Percentiles rank a stretch among this genome's conserved stretches.
These are phyloP conservation scores for Huntiella decipiens DNA, from an alignment of 2,329 filamentous ascomycete genomes.

Conservation along the genomic window DNA sequence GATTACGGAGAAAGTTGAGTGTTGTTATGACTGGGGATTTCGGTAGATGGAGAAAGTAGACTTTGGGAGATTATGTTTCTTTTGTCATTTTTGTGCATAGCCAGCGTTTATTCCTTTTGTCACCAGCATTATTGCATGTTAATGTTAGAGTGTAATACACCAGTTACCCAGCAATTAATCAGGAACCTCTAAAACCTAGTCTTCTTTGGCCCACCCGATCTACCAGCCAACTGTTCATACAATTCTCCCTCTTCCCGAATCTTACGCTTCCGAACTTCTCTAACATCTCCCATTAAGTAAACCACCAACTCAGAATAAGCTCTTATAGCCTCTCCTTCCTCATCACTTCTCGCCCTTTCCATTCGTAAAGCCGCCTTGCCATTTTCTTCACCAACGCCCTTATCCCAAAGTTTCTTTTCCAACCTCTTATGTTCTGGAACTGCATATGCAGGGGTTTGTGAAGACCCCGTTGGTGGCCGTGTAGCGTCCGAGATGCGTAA, in stretches of 20 bases:
- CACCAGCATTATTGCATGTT: too few relatives aligned
- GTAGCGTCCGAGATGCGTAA: slow-evolving; percentile 30
- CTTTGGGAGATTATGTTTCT: not conserved
- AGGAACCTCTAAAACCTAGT: not conserved
- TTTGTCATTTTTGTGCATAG: not conserved
- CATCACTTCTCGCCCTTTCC: slow-evolving; percentile 29
- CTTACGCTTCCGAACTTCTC: slow-evolving; percentile 6
- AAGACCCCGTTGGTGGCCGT: slow-evolving; percentile 22
- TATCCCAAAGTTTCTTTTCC: slow-evolving; percentile 31
- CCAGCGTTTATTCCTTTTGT: not conserved
- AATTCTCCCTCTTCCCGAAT: slow-evolving; percentile 4
- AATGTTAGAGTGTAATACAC: not conserved
- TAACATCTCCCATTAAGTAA: slow-evolving; percentile 23
- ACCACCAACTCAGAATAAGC: slow-evolving; percentile 41
- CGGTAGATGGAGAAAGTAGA: slow-evolving; percentile 4
- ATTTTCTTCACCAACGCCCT: slow-evolving; percentile 36
- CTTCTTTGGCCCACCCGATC: not conserved
- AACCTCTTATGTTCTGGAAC: slow-evolving; percentile 10
- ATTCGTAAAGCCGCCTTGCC: slow-evolving; percentile 34
- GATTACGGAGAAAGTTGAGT: slow-evolving; percentile 20
- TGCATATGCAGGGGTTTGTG: slow-evolving; percentile 10
- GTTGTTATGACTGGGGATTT: slow-evolving; percentile 12
- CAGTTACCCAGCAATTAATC: not conserved
- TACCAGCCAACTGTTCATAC: slow-evolving; percentile 3
- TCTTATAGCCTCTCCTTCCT: slow-evolving; percentile 37